Base-by-base conservation (phyloP, 345 rosid species). In the Eucalyptus caleyi region DNA sequence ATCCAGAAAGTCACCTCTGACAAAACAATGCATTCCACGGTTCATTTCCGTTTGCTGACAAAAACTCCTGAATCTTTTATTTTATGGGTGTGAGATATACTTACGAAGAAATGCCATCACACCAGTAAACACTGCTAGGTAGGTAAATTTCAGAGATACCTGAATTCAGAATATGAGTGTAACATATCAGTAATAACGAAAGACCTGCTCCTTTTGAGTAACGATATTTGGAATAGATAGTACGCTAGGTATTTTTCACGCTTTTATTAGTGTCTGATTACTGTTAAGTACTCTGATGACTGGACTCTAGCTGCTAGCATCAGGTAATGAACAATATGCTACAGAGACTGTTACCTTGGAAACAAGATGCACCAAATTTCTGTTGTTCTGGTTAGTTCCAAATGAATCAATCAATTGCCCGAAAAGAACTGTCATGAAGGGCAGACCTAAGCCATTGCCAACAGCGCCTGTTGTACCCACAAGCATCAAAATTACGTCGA, bases 1-100 rank as follows among this genome's bases (percentile, higher is more conserved):
- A 96, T 97, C 99, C 98, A 97, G 77, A 95, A 95, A 88, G 94
- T 86, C 89, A 97, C 96, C 95, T 97, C 99, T 97, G 94, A 26
- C 14, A 50, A 18, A 86, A 88, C 67, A 34, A 72, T 13, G 9
- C 26, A 54, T 11, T 34, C 42, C 59, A 24, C 19, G 1, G 34
- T 18, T 59, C 62, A 21, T 54, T 49, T 32, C 60, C 9, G 9
- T 47, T 42, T 27, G n/a, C 24, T 19, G 77, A 42, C 7, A 21
- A 53, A 14, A 62, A 14, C 23, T 40, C 60, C 54, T 7, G 24
- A 13, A 12, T 37, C 21, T 23, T 77, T 53, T 53, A 8, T 21
- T 69, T 10, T 40, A 6, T 40, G 30, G 47, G 50, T 0, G 44
- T 9, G 45, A 27, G 59, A 59, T 88, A 16, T 90, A 90, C 99